These are phyloP conservation scores for Perkinsus olseni DNA, from an alignment of 169 alveolate genomes.

Conservation along the genomic window DNA sequence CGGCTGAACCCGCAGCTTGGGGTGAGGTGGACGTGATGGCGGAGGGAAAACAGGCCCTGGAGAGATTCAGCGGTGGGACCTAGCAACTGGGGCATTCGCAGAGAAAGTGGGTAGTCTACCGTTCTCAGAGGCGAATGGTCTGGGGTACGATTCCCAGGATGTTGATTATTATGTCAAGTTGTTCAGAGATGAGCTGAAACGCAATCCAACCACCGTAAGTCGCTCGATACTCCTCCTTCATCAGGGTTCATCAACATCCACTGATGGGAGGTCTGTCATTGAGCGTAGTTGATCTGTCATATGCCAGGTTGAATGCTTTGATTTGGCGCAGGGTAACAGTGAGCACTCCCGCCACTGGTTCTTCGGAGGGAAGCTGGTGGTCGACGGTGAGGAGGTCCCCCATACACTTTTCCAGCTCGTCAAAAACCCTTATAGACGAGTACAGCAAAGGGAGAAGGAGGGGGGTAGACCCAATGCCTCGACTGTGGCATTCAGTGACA, in stretches of 20 bases:
- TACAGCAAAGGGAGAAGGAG: background rate
- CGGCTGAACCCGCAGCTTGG: background rate
- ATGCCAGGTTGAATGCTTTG: constrained; percentile 34
- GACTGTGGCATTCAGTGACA: constrained; percentile 37
- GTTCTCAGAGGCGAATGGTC: background rate
- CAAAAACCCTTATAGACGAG: background rate
- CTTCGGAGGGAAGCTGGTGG: constrained; percentile 37
- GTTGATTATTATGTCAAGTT: constrained; percentile 23
- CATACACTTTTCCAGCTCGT: constrained; percentile 13
- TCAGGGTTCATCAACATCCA: background rate
- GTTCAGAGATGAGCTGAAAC: constrained; percentile 31
- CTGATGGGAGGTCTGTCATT: too few species aligned
- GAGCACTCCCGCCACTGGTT: constrained; percentile 39
- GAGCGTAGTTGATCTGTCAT: too few species aligned
- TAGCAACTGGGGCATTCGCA: too few species aligned
- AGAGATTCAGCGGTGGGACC: background rate
- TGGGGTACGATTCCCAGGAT: constrained; percentile 26
- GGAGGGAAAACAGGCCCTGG: background rate
- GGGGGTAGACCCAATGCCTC: background rate
- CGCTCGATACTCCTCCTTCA: background rate
- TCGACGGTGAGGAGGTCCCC: constrained; percentile 19
- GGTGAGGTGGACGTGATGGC: background rate
- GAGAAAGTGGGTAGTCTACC: background rate
- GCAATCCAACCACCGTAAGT: constrained; percentile 35
- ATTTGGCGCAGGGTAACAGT: constrained; percentile 42